phyloP scores from a whole-genome alignment of 2,329 filamentous ascomycete species.

The Neonectria sp. region DNA sequence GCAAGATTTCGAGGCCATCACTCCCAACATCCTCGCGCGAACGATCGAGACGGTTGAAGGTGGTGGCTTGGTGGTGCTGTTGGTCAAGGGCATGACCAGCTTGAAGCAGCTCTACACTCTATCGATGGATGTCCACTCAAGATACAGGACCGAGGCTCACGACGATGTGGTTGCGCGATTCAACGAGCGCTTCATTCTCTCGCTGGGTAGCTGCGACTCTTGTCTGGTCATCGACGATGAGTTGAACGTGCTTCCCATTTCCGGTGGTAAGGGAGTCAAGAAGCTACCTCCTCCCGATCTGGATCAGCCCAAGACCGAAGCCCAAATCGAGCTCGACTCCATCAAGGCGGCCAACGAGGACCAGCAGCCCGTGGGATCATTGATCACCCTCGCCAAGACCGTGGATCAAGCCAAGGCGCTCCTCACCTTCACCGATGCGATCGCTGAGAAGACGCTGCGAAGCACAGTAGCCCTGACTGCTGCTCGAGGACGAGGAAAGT shows the following conservation, averaged over 20 bases:
- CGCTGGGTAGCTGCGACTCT: conserved; percentile 92
- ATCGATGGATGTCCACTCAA: conserved; percentile 97
- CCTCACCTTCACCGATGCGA: conserved; percentile 96
- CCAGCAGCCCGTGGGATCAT: conserved; percentile 86
- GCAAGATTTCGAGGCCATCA: conserved; percentile 98
- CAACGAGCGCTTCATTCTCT: conserved; percentile 97
- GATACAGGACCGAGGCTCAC: conserved; percentile 97
- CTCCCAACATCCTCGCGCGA: conserved; percentile 94
- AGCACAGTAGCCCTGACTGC: conserved; percentile 96
- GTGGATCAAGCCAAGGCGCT: conserved; percentile 97
- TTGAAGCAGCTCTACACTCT: conserved; percentile 97
- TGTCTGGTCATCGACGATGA: conserved; percentile 98
- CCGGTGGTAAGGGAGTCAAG: conserved; percentile 91
- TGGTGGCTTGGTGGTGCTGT: conserved; percentile 89
- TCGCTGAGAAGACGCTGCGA: conserved; percentile 93
- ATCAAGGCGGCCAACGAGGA: conserved; percentile 92
- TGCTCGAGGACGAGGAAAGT: conserved; percentile 95
- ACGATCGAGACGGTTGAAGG: conserved; percentile 99
- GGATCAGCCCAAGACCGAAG: conserved; percentile 79
- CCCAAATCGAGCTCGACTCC: conserved; percentile 82
- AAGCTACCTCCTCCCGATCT: conserved; percentile 82
- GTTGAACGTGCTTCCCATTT: conserved; percentile 96
- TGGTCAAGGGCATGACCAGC: conserved; percentile 97
- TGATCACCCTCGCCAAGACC: conserved; percentile 89
- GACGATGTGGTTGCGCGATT: conserved; percentile 95